These are phyloP conservation scores for Funneliformis mosseae DNA, from an alignment of 192 early-diverging fungal species.

Conservation along the genomic window DNA sequence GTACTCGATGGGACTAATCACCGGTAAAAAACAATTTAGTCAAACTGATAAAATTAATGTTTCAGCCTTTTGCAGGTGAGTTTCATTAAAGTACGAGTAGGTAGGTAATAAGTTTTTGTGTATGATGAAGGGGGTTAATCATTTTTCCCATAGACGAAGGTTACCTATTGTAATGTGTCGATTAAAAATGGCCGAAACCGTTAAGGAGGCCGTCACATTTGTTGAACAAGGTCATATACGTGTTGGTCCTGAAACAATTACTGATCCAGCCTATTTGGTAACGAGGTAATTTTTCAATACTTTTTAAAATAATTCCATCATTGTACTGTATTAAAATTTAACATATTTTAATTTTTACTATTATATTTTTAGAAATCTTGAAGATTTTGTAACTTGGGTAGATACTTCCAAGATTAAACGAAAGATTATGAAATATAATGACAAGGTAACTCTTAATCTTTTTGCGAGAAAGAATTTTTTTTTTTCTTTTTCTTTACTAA, in stretches of 20 bases:
- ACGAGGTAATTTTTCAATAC: conserved; percentile 32
- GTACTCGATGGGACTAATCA: conserved; percentile 84
- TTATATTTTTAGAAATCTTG: conserved; percentile 79
- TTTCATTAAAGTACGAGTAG: background rate
- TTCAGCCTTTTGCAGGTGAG: conserved; percentile 75
- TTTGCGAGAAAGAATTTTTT: background rate
- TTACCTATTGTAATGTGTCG: conserved; percentile 92
- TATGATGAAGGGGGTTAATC: background rate
- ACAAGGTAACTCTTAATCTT: conserved; percentile 52
- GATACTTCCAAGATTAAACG: conserved; percentile 97
- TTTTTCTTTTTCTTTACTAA: background rate
- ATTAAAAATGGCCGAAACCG: conserved; percentile 94
- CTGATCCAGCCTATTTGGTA: conserved; percentile 79
- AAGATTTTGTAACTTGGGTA: conserved; percentile 98
- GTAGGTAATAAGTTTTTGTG: too few relatives aligned
- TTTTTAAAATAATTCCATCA: background rate
- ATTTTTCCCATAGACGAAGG: conserved; percentile 55
- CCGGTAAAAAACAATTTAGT: conserved; percentile 73
- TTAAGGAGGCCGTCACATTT: conserved; percentile 85
- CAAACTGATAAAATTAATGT: conserved; percentile 84
- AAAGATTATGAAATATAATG: conserved; percentile 94
- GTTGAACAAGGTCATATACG: conserved; percentile 96
- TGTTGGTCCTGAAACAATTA: conserved; percentile 88
- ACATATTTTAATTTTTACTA: background rate
- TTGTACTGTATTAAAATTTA: background rate